Percentiles rank a stretch among this genome's conserved stretches.
These are phyloP conservation scores for Malus domestica DNA, from an alignment of 306 rosid genomes.

Conservation along the genomic window ASM211411v1 NC_041793.1:10424001-10424500, in stretches of 20 bases:
- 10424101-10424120: not conserved
- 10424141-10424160: not conserved
- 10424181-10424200: not conserved
- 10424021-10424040: constrained; percentile 75
- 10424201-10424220: not conserved
- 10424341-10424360: not conserved
- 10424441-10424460: constrained; percentile 54
- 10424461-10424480: constrained; percentile 77
- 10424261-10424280: not conserved
- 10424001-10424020: constrained; percentile 60
- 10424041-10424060: constrained; percentile 82
- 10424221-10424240: not conserved
- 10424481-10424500: constrained; percentile 69
- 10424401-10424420: constrained; percentile 69
- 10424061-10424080: not conserved
- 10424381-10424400: constrained; percentile 87
- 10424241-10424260: not conserved
- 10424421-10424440: constrained; percentile 64
- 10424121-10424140: not conserved
- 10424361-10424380: not conserved
- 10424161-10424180: not conserved
- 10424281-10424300: not conserved
- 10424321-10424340: not conserved
- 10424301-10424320: not conserved
- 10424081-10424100: not conserved